Evolutionary conservation across 2,329 filamentous ascomycete genomes (phyloP).

Genomic region (Shiraia sp.): DNA sequence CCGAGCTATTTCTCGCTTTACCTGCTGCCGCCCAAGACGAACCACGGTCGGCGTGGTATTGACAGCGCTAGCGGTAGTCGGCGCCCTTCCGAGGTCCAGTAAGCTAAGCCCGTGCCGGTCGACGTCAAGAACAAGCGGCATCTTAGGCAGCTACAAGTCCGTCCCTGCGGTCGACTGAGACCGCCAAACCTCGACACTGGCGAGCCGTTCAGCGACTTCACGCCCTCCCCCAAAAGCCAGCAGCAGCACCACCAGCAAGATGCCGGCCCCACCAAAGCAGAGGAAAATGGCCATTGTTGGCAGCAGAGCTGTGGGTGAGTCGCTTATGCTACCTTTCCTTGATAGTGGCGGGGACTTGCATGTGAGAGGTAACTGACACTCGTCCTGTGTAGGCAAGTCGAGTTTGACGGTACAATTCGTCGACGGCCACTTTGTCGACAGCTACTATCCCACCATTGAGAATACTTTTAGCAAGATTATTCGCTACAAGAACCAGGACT

Average conservation of each 20-base stretch:
- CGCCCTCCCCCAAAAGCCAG: conserved; percentile 13
- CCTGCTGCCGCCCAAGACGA: no score
- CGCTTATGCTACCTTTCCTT: conserved; percentile 15
- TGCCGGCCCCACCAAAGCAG: conserved; percentile 75
- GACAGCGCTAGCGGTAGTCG: conserved; percentile 23
- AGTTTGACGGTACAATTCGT: conserved; percentile 96
- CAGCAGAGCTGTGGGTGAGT: conserved; percentile 84
- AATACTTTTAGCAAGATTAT: conserved; percentile 98
- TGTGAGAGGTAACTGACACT: conserved; percentile 7
- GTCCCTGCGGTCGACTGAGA: conserved; percentile 21
- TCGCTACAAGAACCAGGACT: conserved; percentile 90
- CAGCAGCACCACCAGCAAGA: conserved; percentile 39
- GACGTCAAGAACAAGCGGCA: conserved; percentile 27
- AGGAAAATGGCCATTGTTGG: conserved; percentile 95
- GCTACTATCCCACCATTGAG: conserved; percentile 98
- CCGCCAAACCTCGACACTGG: conserved; percentile 22
- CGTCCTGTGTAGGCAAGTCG: conserved; percentile 74
- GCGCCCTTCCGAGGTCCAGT: conserved; percentile 18
- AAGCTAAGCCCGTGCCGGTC: conserved; percentile 25
- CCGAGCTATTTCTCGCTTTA: no score
- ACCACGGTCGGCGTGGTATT: conserved; percentile 7
- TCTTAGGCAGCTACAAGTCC: conserved; percentile 24
- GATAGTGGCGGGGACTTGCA: conserved; percentile 8
- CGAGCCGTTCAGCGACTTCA: conserved; percentile 24
- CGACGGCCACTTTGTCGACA: conserved; percentile 97